Evolutionary conservation across 352 stramenopile species (phyloP).

Genomic region (Heterotrichella gracilis): DNA sequence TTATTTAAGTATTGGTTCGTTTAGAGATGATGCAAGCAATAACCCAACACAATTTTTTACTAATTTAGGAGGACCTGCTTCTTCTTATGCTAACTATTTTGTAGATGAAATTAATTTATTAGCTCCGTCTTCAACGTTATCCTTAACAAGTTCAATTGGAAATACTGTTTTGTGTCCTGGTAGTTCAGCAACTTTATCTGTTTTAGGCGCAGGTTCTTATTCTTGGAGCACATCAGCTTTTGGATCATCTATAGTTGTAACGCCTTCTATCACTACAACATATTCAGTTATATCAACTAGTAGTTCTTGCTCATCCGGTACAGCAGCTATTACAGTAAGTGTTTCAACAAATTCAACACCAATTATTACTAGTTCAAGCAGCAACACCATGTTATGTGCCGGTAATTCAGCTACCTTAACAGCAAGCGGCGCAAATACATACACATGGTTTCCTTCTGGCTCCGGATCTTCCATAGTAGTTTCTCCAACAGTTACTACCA

Average conservation of each 20-base stretch:
- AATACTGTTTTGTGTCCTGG: not conserved
- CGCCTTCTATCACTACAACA: not conserved
- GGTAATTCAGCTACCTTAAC: not conserved
- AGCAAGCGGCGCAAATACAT: not conserved
- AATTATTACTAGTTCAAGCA: not conserved
- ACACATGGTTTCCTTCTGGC: no score
- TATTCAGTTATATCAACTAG: not conserved
- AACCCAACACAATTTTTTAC: no score
- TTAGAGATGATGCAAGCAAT: no score
- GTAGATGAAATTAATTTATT: no score
- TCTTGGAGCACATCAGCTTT: not conserved
- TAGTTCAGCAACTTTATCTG: not conserved
- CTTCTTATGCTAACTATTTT: no score
- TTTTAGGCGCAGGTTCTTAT: not conserved
- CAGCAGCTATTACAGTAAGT: not conserved
- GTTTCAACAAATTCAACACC: not conserved
- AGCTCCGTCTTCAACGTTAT: no score
- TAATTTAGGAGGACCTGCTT: no score
- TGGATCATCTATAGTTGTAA: not conserved
- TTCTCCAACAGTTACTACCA: no score
- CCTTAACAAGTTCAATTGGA: no score
- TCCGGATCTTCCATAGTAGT: no score
- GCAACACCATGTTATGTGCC: not conserved
- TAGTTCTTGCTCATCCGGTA: not conserved
- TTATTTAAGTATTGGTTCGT: no score